These are phyloP conservation scores for Plantago ovata DNA, from an alignment of 257 asterid genomes.

Conservation along the genomic window DNA sequence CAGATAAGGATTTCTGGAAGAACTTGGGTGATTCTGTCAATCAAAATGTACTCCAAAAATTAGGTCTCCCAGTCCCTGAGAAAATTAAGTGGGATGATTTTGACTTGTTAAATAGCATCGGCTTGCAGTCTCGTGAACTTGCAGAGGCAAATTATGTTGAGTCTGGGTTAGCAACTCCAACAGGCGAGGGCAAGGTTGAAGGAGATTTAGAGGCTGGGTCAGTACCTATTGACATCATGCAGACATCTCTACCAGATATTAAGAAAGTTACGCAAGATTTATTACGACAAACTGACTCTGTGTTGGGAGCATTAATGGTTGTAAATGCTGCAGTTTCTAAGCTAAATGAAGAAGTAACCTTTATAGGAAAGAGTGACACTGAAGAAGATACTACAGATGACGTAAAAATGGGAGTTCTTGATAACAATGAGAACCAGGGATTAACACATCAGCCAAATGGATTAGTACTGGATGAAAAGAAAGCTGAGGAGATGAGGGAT, in stretches of 20 bases:
- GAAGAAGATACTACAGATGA: conserved; percentile 33
- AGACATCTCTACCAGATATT: conserved; percentile 58
- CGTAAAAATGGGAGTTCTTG: conserved; percentile 27
- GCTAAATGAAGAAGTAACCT: conserved; percentile 44
- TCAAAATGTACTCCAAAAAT: conserved; percentile 54
- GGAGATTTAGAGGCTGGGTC: conserved; percentile 31
- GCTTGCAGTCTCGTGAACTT: conserved; percentile 55
- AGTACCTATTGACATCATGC: conserved; percentile 23
- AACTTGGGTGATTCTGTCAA: conserved; percentile 56
- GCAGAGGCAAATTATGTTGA: conserved; percentile 80
- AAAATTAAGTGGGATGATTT: conserved; percentile 81
- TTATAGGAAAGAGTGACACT: conserved; percentile 37
- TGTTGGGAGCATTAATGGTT: conserved; percentile 85
- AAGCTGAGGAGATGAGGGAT: conserved; percentile 92
- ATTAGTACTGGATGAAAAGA: conserved; percentile 59
- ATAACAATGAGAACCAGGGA: conserved; percentile 20
- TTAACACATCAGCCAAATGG: conserved; percentile 29
- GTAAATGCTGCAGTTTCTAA: conserved; percentile 81
- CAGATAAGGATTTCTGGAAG: conserved; percentile 80
- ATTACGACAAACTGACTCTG: conserved; percentile 78
- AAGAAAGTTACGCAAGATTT: conserved; percentile 81
- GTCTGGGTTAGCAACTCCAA: conserved; percentile 88
- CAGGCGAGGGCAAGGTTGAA: conserved; percentile 30
- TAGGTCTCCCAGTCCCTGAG: conserved; percentile 69
- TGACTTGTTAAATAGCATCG: conserved; percentile 62